Percentiles rank a stretch among this genome's conserved stretches.
phyloP scores from a whole-genome alignment of 129 eudicot genomes.

The Saposhnikovia divaricata region DNA sequence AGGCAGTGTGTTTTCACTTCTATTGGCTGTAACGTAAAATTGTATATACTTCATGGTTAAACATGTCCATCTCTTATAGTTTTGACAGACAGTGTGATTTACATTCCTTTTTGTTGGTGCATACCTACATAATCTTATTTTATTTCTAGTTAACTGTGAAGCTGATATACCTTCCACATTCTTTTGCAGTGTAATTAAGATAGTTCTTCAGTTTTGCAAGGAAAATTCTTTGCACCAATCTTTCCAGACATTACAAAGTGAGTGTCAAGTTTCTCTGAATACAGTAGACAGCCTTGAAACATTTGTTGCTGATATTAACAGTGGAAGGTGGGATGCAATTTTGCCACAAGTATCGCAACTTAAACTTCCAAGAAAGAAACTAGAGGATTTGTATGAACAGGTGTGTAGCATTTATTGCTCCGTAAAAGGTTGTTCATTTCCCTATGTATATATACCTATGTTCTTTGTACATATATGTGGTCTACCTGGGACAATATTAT shows the following conservation, averaged over 20 bases:
- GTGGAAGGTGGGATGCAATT: conserved; percentile 97
- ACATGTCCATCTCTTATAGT: background rate
- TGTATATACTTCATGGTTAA: background rate
- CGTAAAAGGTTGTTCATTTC: background rate
- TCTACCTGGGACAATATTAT: background rate
- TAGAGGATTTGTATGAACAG: conserved; percentile 97
- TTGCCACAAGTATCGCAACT: conserved; percentile 96
- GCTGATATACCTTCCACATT: conserved; percentile 7
- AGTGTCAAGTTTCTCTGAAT: conserved; percentile 93
- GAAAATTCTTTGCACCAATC: conserved; percentile 94
- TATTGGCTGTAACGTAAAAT: background rate
- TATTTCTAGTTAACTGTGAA: background rate
- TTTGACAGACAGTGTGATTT: background rate
- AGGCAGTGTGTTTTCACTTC: background rate
- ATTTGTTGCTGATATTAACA: conserved; percentile 86
- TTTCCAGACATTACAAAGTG: conserved; percentile 86
- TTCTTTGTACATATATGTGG: background rate
- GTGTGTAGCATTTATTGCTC: conserved; percentile 20
- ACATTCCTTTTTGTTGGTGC: background rate
- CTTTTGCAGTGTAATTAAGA: conserved; percentile 81
- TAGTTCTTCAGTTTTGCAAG: conserved; percentile 97
- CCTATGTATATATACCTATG: background rate
- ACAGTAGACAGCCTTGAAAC: conserved; percentile 99
- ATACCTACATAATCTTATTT: background rate
- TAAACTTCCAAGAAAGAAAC: conserved; percentile 86